Conservation (phyloP, 2,329 filamentous ascomycete genomes). For the Chaetomium olivaceum region DNA sequence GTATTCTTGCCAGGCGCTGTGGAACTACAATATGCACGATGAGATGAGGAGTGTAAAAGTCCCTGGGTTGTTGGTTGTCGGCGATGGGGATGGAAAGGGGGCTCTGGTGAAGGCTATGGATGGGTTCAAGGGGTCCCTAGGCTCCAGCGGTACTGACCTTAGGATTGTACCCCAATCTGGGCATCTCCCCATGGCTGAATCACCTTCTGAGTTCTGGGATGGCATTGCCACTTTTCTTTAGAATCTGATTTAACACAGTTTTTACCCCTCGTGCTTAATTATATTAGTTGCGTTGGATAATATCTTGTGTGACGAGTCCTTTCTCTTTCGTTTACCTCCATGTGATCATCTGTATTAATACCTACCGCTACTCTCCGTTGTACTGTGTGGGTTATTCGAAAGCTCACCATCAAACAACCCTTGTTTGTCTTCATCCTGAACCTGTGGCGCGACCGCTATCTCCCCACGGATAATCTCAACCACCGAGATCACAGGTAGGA, state of each 20-base stretch:
- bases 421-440: constrained; percentile 27
- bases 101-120: constrained; percentile 79
- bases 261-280: too few species aligned
- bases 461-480: constrained; percentile 53
- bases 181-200: constrained; percentile 83
- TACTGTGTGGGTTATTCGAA: constrained; percentile 3
- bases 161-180: constrained; percentile 69
- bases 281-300: not conserved
- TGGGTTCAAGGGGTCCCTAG: constrained; percentile 63
- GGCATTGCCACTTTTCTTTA: constrained; percentile 58
- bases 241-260: not conserved
- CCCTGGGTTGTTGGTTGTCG: constrained; percentile 69
- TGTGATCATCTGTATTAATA: not conserved
- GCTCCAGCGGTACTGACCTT: constrained; percentile 57
- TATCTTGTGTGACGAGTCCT: too few species aligned
- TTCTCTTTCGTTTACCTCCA: not conserved
- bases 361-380: not conserved
- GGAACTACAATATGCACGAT: constrained; percentile 66
- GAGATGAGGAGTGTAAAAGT: constrained; percentile 56
- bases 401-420: constrained; percentile 22
- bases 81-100: constrained; percentile 68
- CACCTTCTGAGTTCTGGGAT: constrained; percentile 65
- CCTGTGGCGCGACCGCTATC: constrained; percentile 28
- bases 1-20: constrained; percentile 68
- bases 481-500: constrained; percentile 60